Conservation (phyloP, 2,329 filamentous ascomycete genomes). For the Aurifilum marmelostoma region DNA sequence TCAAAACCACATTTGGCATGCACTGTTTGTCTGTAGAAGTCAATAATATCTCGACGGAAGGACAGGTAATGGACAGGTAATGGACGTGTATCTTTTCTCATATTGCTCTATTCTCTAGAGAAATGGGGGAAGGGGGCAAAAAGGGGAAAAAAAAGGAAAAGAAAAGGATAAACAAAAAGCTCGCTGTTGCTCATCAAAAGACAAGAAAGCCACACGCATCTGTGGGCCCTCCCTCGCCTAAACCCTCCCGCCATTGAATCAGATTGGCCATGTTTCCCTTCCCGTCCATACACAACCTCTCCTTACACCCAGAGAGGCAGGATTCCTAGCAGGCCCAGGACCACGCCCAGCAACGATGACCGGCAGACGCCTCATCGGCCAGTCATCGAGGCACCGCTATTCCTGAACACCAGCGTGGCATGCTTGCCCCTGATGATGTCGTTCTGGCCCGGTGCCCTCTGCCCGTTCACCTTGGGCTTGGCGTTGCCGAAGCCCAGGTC, state of each 20-base stretch:
- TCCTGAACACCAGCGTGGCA: slow-evolving; percentile 54
- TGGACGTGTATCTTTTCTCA: not conserved
- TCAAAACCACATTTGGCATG: no score
- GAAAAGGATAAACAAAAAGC: not conserved
- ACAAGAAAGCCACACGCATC: not conserved
- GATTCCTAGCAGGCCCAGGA: not conserved
- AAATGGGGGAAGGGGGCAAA: no score
- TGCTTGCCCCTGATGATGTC: slow-evolving; percentile 53
- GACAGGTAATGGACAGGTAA: no score
- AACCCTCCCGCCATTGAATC: not conserved
- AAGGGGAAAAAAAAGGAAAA: not conserved
- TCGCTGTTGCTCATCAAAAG: not conserved
- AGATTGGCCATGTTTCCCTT: not conserved
- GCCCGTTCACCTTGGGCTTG: slow-evolving; percentile 29
- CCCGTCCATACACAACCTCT: not conserved
- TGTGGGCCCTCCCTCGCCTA: not conserved
- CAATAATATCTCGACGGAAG: no score
- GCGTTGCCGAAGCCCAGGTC: slow-evolving; percentile 52
- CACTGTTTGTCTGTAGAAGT: no score
- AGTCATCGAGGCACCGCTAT: slow-evolving; percentile 44
- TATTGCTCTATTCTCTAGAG: not conserved
- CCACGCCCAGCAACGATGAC: not conserved
- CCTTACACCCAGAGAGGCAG: not conserved
- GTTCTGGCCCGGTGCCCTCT: slow-evolving; percentile 27
- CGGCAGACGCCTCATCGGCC: slow-evolving; percentile 31